phyloP scores from a whole-genome alignment of 1,139 yeast species.

The Diutina scorzettiae region DNA sequence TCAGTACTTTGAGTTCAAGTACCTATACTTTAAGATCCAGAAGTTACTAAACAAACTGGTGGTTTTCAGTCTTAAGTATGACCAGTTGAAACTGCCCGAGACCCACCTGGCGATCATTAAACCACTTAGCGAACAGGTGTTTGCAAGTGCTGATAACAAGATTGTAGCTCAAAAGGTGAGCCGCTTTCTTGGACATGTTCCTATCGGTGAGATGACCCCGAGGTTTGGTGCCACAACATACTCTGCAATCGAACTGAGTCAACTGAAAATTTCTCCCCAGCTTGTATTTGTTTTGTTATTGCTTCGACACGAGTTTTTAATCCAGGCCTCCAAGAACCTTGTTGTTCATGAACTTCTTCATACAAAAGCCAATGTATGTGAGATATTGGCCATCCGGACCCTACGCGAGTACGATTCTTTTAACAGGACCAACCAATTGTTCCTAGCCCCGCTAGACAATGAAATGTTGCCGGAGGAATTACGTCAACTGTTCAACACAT shows the following conservation, averaged over 20 bases:
- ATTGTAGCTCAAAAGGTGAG: neutral
- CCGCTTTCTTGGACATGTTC: slow-evolving; percentile 7
- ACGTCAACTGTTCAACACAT: slow-evolving; percentile 26
- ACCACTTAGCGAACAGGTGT: slow-evolving; percentile 30
- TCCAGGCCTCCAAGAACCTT: slow-evolving; percentile 37
- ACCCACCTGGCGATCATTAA: slow-evolving; percentile 36
- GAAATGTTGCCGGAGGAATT: slow-evolving; percentile 8
- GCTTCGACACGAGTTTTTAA: slow-evolving; percentile 30
- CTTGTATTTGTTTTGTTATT: slow-evolving; percentile 25
- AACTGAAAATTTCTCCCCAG: slow-evolving; percentile 14
- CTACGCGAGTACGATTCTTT: slow-evolving; percentile 36
- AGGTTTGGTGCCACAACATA: slow-evolving; percentile 13
- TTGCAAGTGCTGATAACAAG: slow-evolving; percentile 14
- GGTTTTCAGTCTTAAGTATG: slow-evolving; percentile 38
- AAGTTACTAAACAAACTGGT: slow-evolving; percentile 28
- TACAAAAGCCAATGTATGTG: slow-evolving; percentile 46
- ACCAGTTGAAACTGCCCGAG: slow-evolving; percentile 45
- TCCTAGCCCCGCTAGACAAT: slow-evolving; percentile 28
- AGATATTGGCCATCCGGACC: slow-evolving; percentile 40
- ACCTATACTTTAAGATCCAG: slow-evolving; percentile 27
- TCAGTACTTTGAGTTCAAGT: slow-evolving; percentile 23
- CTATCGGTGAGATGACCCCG: slow-evolving; percentile 12
- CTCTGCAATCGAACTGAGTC: slow-evolving; percentile 12
- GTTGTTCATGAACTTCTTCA: slow-evolving; percentile 36
- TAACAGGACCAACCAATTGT: slow-evolving; percentile 33